A percentile compares a stretch with the other conserved stretches of the same genome.
These are phyloP conservation scores for Heterobasidion irregulare DNA, from an alignment of 1,284 basidiomycete genomes.

Conservation along the genomic window DNA sequence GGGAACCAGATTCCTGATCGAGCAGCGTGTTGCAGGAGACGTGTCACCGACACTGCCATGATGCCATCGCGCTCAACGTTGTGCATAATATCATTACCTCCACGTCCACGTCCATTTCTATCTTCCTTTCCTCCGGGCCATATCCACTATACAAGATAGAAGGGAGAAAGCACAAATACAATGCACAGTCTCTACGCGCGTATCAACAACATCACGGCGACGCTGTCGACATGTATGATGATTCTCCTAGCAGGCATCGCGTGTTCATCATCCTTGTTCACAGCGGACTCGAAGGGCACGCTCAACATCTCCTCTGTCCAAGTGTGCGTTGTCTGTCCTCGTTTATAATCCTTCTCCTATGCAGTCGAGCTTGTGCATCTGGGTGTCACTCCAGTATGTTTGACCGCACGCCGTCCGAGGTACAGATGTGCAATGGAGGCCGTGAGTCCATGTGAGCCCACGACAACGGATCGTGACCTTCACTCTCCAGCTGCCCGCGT, in stretches of 20 bases:
- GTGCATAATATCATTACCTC: background rate
- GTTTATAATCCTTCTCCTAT: background rate
- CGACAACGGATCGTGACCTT: background rate
- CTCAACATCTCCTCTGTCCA: constrained; percentile 56
- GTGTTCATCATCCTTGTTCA: constrained; percentile 60
- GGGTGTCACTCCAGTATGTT: background rate
- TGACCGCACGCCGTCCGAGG: background rate
- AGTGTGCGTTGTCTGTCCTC: constrained; percentile 41
- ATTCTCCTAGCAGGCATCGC: constrained; percentile 68
- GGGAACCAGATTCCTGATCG: background rate
- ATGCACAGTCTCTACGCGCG: constrained; percentile 69
- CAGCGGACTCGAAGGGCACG: constrained; percentile 45
- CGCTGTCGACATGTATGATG: constrained; percentile 76
- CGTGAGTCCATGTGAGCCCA: background rate
- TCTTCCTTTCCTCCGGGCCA: background rate
- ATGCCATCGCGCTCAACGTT: background rate
- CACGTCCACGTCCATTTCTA: background rate
- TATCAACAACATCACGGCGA: constrained; percentile 65
- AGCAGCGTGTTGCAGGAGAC: background rate
- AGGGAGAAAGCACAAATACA: background rate
- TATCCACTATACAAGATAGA: background rate
- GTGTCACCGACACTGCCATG: background rate
- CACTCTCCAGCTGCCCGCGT: background rate
- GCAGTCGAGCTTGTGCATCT: too few species aligned
- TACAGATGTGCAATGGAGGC: background rate